Conservation (phyloP, 2,329 filamentous ascomycete species). For the Aspergillus tanneri region DNA sequence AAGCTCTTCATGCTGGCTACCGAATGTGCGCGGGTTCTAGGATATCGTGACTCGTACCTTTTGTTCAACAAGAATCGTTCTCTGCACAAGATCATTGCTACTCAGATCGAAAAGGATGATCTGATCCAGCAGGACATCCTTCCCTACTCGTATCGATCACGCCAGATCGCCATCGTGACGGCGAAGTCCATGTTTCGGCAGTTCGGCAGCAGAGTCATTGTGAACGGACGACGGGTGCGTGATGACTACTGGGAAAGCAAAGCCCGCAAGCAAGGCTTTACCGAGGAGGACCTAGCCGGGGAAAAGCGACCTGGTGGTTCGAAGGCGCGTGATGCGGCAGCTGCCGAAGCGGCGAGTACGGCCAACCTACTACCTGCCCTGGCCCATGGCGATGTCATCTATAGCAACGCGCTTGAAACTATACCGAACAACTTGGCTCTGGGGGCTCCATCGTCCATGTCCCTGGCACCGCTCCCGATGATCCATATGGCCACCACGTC, state of each 20-base stretch:
- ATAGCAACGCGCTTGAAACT: slow-evolving; percentile 72
- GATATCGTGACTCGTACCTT: slow-evolving; percentile 95
- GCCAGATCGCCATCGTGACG: slow-evolving; percentile 97
- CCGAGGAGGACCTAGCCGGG: slow-evolving; percentile 90
- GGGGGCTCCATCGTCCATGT: slow-evolving; percentile 64
- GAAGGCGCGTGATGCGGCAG: slow-evolving; percentile 79
- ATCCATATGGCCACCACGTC: slow-evolving; percentile 79
- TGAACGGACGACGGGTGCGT: slow-evolving; percentile 82
- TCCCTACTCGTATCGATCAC: slow-evolving; percentile 95
- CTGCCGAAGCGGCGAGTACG: slow-evolving; percentile 64
- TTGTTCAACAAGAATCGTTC: slow-evolving; percentile 98
- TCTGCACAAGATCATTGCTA: slow-evolving; percentile 95
- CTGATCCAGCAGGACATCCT: slow-evolving; percentile 92
- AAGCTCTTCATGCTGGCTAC: slow-evolving; percentile 99
- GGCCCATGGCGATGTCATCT: slow-evolving; percentile 82
- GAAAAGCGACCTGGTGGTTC: slow-evolving; percentile 93
- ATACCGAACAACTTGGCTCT: slow-evolving; percentile 68
- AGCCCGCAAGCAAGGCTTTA: slow-evolving; percentile 95
- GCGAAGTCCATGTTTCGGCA: slow-evolving; percentile 98
- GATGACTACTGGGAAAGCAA: slow-evolving; percentile 99
- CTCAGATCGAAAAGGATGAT: slow-evolving; percentile 93
- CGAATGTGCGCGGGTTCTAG: slow-evolving; percentile 88
- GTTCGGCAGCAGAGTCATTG: slow-evolving; percentile 91
- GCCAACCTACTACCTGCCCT: slow-evolving; percentile 60
- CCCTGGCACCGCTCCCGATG: slow-evolving; percentile 73